Evolutionary conservation across 163 green algal genomes (phyloP).

Genomic region (Scenedesmus sp.): DNA sequence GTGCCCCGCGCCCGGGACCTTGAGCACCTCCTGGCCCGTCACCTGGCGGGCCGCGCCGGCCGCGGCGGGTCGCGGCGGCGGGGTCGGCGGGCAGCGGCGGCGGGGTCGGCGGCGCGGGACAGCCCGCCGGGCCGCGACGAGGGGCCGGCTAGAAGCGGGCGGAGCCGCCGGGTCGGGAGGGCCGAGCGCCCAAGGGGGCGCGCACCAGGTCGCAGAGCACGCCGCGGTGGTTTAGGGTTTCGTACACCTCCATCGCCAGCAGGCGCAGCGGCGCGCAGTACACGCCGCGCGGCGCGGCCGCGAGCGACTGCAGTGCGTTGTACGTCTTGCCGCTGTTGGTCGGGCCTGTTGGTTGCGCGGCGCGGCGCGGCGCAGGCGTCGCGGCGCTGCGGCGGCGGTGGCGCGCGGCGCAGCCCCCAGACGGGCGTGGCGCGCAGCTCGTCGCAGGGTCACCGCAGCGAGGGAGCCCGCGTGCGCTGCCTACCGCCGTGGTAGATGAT

Average conservation of each 20-base stretch:
- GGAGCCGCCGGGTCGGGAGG: not conserved
- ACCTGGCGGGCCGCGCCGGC: constrained; percentile 23
- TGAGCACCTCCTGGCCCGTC: constrained; percentile 77
- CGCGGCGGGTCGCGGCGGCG: not conserved
- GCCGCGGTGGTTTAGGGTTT: constrained; percentile 65
- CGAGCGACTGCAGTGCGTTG: constrained; percentile 67
- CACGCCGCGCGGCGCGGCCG: constrained; percentile 60
- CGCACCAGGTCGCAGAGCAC: constrained; percentile 73
- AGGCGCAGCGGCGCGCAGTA: constrained; percentile 82
- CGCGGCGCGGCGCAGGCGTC: not conserved
- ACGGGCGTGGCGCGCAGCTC: too few relatives aligned
- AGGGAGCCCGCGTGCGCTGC: not conserved
- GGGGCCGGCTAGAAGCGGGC: not conserved
- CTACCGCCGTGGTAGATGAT: constrained; percentile 87
- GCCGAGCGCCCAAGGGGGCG: too few relatives aligned
- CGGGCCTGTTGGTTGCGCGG: constrained; percentile 40
- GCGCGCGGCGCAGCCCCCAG: too few relatives aligned
- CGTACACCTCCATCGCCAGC: constrained; percentile 75
- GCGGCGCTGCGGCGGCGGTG: too few relatives aligned
- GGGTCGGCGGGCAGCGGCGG: not conserved
- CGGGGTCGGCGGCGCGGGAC: too few relatives aligned
- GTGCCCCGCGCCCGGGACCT: constrained; percentile 70
- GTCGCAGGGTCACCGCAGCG: too few relatives aligned
- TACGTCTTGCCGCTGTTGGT: constrained; percentile 83
- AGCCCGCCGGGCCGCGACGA: too few relatives aligned